Conservation (phyloP, 495 filamentous ascomycete species). For the Xylaria nigripes region DNA sequence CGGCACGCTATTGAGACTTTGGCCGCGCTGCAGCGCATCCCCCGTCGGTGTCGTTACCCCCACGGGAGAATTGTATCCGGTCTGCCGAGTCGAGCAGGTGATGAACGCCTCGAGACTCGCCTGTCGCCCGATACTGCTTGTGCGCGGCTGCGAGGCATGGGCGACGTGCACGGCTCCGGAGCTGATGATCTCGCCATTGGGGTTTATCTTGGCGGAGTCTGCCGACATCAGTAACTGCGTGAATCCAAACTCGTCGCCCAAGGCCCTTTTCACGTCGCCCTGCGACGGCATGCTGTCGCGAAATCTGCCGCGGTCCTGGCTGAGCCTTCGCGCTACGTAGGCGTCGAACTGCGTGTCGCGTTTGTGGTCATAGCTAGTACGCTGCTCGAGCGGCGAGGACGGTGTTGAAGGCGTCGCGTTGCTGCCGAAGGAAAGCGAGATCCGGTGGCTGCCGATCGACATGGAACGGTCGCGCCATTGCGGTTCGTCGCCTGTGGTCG, state of each 20-base stretch:
- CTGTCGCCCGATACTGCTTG: constrained; percentile 17
- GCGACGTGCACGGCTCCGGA: constrained; percentile 12
- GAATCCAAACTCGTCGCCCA: constrained; percentile 38
- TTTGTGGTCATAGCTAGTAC: constrained; percentile 25
- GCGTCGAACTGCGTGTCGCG: constrained; percentile 30
- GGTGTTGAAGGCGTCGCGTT: not conserved
- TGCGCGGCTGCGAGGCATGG: constrained; percentile 11
- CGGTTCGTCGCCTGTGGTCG: not conserved
- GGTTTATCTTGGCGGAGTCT: not conserved
- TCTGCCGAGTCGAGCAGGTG: constrained; percentile 9
- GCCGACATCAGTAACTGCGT: constrained; percentile 1
- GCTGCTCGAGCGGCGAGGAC: constrained; percentile 10
- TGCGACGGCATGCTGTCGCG: constrained; percentile 14
- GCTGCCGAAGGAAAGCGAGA: constrained; percentile 13
- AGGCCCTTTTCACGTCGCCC: constrained; percentile 25
- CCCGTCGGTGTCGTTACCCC: constrained; percentile 10
- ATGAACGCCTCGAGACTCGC: constrained; percentile 18
- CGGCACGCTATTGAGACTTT: constrained; percentile 23
- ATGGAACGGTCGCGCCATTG: constrained; percentile 14
- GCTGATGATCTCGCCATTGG: constrained; percentile 14
- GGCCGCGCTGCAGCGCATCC: constrained; percentile 12
- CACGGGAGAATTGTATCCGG: not conserved
- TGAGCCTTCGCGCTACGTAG: constrained; percentile 15
- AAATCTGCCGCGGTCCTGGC: constrained; percentile 6
- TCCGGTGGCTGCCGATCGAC: constrained; percentile 14